These are phyloP conservation scores for Citrus maxima DNA, from an alignment of 345 rosid genomes.

Conservation along the genomic window DNA sequence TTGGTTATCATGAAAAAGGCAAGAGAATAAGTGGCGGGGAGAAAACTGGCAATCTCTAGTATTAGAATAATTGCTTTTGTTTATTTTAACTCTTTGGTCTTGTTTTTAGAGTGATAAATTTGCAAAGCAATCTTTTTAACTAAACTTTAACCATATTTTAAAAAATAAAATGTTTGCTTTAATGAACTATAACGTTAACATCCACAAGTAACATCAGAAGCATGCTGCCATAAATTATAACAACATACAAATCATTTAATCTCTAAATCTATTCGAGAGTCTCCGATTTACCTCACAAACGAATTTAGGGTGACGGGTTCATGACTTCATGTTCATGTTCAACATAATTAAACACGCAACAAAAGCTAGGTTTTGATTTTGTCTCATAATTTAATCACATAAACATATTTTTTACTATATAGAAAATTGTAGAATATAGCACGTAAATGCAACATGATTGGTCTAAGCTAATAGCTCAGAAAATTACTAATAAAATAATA, in stretches of 20 bases:
- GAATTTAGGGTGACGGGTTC: neutral
- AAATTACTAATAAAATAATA: neutral
- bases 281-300: neutral
- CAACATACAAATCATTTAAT: neutral
- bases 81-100: neutral
- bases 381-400: neutral
- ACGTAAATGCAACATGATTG: neutral
- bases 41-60: no score
- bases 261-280: neutral
- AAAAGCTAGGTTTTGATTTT: neutral
- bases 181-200: neutral
- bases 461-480: neutral
- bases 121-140: neutral
- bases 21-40: no score
- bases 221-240: neutral
- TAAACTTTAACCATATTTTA: neutral
- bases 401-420: neutral
- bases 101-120: neutral
- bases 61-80: neutral
- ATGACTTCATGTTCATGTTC: neutral
- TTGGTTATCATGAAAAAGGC: no score
- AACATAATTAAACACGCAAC: neutral
- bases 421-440: neutral
- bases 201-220: neutral
- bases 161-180: no score